Evolutionary conservation across 75 land plant species (phyloP), one percentile per base, ranked within the genome.

Genomic region (Pinus albicaulis): DNA sequence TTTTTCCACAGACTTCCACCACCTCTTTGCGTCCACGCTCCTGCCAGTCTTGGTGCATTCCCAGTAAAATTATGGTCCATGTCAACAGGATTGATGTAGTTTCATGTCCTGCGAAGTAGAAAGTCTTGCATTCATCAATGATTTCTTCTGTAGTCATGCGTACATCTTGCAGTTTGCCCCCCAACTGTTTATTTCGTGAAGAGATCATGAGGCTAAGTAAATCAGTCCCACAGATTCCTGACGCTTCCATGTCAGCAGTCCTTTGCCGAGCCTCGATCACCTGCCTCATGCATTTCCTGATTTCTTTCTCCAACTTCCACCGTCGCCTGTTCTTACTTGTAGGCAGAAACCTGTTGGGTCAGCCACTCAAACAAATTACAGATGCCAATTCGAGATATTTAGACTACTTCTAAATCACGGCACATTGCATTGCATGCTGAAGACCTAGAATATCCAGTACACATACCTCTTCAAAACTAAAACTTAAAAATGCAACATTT

Each of bases 31-130:
- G 78, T 3, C 84, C 86, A 22, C 73, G 77, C 34, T 56, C 73
- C 70, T 92, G 94, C 94, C 92, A 92, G 48, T 92, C 87, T 53
- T 79, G 84, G 59, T 92, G 81, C 60, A 34, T 1, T 7, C 86
- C 92, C 44, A 92, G 70, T 74, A 89, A 81, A 7, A 89, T 66
- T 19, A 85, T 83, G 11, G 84, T 76, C 86, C 92, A 92, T 26
- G 83, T 76, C 56, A 89, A 57, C 0, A 78, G 11, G 13, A 25
- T 38, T 31, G 79, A 8, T 11, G 62, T 65, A 0, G 86, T 84
- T 44, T 84, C 86, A 20, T 84, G 84, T 24, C 86, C 86, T 6
- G 76, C 79, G 38, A 84, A 77, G 76, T 52, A 81, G 76, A 84
- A 81, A 14, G 60, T 24, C 55, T 81, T 76, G 48, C 79, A 81